Evolutionary conservation across 1,284 basidiomycete genomes (phyloP).

Genomic region (Porogramme epimiltina): DNA sequence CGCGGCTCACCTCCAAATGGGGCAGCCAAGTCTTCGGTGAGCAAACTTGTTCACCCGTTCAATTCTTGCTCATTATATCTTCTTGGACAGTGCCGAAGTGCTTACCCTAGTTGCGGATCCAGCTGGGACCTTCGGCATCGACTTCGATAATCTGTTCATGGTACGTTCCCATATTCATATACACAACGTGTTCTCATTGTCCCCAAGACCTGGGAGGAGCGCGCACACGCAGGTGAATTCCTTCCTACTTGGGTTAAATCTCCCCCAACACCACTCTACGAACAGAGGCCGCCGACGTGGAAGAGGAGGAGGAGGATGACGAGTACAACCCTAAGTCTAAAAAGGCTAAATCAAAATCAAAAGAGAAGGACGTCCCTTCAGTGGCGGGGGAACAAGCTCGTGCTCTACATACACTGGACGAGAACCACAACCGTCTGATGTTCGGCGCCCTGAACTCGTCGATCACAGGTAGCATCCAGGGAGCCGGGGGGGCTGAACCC

Average conservation of each 20-base stretch:
- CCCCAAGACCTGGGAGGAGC: constrained; percentile 65
- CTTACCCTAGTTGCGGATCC: constrained; percentile 64
- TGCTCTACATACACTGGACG: constrained; percentile 63
- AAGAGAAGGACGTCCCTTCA: constrained; percentile 28
- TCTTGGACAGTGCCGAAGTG: constrained; percentile 49
- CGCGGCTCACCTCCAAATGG: constrained; percentile 64
- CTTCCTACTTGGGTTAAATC: background rate
- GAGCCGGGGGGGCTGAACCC: constrained; percentile 35
- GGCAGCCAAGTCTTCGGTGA: constrained; percentile 64
- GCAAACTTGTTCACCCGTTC: constrained; percentile 9
- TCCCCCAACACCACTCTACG: too few relatives aligned
- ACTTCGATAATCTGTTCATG: constrained; percentile 67
- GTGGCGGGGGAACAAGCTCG: constrained; percentile 45
- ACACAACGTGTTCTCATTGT: background rate
- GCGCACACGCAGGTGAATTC: constrained; percentile 11
- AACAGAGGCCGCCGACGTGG: too few relatives aligned
- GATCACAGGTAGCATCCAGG: constrained; percentile 38
- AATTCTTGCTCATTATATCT: background rate
- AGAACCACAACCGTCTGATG: constrained; percentile 68
- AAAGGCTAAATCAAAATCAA: constrained; percentile 34
- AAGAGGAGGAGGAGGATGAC: constrained; percentile 45
- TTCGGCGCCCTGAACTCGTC: constrained; percentile 66
- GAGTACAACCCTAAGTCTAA: constrained; percentile 48
- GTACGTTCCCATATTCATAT: constrained; percentile 44
- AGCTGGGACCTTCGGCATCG: constrained; percentile 50